Conservation (phyloP, 306 rosid genomes). For the Dryas alaskensis region DNA sequence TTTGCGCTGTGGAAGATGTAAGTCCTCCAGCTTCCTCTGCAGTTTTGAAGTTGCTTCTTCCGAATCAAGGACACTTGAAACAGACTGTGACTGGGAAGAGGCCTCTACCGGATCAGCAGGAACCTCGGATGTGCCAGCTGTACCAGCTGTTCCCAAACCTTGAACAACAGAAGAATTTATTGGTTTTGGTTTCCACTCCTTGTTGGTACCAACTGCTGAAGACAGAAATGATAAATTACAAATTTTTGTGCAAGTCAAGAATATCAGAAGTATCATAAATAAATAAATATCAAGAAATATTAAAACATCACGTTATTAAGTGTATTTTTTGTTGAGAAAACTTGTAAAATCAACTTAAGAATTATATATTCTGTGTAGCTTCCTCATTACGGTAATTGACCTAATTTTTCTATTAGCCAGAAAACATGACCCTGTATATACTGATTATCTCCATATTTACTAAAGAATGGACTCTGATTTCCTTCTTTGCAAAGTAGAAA, state of each 20-base stretch:
- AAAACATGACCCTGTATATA: background rate
- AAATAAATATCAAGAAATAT: background rate
- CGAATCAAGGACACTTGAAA: slow-evolving; percentile 48
- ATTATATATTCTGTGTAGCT: background rate
- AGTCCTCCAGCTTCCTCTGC: slow-evolving; percentile 71
- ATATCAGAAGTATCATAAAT: slow-evolving; percentile 6
- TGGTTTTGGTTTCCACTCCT: slow-evolving; percentile 98
- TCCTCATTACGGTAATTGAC: slow-evolving; percentile 1
- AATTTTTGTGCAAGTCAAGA: slow-evolving; percentile 31
- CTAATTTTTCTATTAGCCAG: background rate
- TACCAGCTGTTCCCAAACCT: slow-evolving; percentile 48
- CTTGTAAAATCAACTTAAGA: background rate
- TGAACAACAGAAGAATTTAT: slow-evolving; percentile 45
- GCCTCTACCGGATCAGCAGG: slow-evolving; percentile 40
- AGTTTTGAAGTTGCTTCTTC: slow-evolving; percentile 61
- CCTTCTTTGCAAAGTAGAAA: slow-evolving; percentile 6
- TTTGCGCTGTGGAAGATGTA: slow-evolving; percentile 67
- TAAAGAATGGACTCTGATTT: background rate
- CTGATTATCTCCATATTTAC: background rate
- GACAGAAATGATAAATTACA: slow-evolving; percentile 32
- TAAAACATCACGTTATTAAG: background rate
- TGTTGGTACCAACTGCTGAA: slow-evolving; percentile 76
- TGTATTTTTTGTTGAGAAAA: slow-evolving; percentile 1
- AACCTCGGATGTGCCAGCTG: slow-evolving; percentile 48
- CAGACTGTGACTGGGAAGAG: slow-evolving; percentile 42